A percentile compares a stretch with the other conserved stretches of the same genome.
These are phyloP conservation scores for Penicillium coprophilum DNA, from an alignment of 495 filamentous ascomycete species.

Conservation along the genomic window DNA sequence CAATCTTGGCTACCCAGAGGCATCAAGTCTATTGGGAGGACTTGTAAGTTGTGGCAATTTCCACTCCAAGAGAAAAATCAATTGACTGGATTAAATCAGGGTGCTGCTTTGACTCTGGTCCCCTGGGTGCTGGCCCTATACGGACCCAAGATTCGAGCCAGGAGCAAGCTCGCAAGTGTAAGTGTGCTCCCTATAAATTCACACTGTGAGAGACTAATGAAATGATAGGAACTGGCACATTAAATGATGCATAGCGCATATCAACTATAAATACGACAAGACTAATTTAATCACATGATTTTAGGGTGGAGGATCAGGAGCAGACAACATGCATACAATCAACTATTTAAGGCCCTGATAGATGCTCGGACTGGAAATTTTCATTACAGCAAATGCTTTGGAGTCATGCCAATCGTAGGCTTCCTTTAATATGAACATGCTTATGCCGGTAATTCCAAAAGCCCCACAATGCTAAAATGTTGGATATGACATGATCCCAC, in stretches of 20 bases:
- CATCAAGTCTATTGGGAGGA: conserved; percentile 72
- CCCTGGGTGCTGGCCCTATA: conserved; percentile 85
- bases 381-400: not conserved
- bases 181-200: conserved; percentile 13
- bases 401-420: not conserved
- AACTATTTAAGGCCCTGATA: not conserved
- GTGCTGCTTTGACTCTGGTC: conserved; percentile 67
- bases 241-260: conserved; percentile 8
- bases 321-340: conserved; percentile 6
- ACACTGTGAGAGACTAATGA: conserved; percentile 12
- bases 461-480: not conserved
- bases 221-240: conserved; percentile 33
- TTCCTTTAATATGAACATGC: not conserved
- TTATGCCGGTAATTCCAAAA: not conserved
- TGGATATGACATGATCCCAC: not conserved
- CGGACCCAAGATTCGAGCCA: conserved; percentile 73
- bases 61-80: not conserved
- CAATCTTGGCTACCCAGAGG: conserved; percentile 68
- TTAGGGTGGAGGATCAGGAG: not conserved
- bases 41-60: conserved; percentile 44
- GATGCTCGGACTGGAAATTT: not conserved
- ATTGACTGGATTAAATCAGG: conserved; percentile 32
- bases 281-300: conserved; percentile 7
- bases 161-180: conserved; percentile 72
- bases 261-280: not conserved